phyloP scores from a whole-genome alignment of 768 basidiomycete genomes.

The Albatrellus ellisii region DNA sequence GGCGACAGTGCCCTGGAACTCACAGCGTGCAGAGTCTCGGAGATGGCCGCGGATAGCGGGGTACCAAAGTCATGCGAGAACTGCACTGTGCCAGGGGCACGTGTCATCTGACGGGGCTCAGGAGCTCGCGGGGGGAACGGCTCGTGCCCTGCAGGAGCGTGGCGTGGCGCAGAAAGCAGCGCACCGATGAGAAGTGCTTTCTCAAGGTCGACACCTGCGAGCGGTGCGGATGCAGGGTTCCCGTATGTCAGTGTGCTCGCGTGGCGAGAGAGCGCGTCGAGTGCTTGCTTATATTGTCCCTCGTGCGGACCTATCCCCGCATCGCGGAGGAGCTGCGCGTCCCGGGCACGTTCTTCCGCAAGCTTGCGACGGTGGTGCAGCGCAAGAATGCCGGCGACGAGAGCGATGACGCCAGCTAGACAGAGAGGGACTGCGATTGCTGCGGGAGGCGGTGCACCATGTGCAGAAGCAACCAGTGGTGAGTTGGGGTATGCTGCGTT shows the following conservation, averaged over 20 bases:
- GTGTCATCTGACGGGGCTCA: conserved; percentile 3
- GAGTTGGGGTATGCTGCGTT: background rate
- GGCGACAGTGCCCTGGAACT: background rate
- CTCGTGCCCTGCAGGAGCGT: background rate
- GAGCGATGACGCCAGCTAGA: conserved; percentile 18
- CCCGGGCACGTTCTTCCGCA: conserved; percentile 13
- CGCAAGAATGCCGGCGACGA: conserved; percentile 16
- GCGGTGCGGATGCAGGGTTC: background rate
- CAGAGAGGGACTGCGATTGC: conserved; percentile 24
- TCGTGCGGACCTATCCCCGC: background rate
- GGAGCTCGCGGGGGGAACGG: background rate
- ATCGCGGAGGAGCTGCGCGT: background rate
- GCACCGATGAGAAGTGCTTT: conserved; percentile 8
- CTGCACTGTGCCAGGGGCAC: background rate
- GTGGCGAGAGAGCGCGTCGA: background rate
- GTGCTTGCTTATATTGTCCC: background rate
- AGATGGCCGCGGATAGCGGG: background rate
- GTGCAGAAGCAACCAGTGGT: conserved; percentile 14
- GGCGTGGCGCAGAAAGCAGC: background rate
- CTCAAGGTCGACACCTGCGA: conserved; percentile 4
- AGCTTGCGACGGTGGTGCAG: conserved; percentile 19
- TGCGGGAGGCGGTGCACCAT: conserved; percentile 17
- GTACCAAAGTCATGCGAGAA: background rate
- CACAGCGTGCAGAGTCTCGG: background rate
- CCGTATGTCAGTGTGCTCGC: background rate